Evolutionary conservation across 2,329 filamentous ascomycete species (phyloP).

Genomic region (Chaetomiaceae sp.): DNA sequence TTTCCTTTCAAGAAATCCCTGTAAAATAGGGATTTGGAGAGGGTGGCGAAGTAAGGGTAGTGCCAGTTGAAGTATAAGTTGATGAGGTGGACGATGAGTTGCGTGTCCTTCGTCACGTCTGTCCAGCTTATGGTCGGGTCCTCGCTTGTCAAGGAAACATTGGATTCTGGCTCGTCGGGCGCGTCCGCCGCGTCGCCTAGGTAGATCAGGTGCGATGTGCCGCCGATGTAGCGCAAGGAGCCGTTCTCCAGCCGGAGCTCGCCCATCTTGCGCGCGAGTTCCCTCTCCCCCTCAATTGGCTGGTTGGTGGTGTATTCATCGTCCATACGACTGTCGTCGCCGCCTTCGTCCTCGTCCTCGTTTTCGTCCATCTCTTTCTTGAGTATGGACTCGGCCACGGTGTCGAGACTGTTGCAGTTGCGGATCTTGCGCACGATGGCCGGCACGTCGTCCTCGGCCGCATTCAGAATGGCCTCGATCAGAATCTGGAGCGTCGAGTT

Average conservation of each 20-base stretch:
- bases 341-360: constrained; percentile 36
- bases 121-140: constrained; percentile 84
- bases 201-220: constrained; percentile 89
- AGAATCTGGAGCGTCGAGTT: constrained; percentile 87
- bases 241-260: constrained; percentile 83
- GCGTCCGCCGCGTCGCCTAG: constrained; percentile 47
- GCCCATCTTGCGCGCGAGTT: constrained; percentile 88
- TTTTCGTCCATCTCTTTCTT: constrained; percentile 35
- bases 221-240: constrained; percentile 83
- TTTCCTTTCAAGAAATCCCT: constrained; percentile 74
- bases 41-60: constrained; percentile 89
- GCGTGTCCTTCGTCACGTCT: constrained; percentile 69
- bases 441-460: constrained; percentile 77
- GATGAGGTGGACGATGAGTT: constrained; percentile 77
- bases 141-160: constrained; percentile 47
- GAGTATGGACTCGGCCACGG: constrained; percentile 48
- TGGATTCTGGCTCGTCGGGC: constrained; percentile 37
- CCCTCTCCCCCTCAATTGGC: constrained; percentile 58
- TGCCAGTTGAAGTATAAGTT: constrained; percentile 99
- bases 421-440: constrained; percentile 80
- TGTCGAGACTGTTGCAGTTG: constrained; percentile 66
- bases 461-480: constrained; percentile 87
- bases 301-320: constrained; percentile 35
- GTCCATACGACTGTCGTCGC: constrained; percentile 35
- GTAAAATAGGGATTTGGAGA: constrained; percentile 82